Conservation (phyloP, 768 basidiomycete species). For the Lactifluus volemus region DNA sequence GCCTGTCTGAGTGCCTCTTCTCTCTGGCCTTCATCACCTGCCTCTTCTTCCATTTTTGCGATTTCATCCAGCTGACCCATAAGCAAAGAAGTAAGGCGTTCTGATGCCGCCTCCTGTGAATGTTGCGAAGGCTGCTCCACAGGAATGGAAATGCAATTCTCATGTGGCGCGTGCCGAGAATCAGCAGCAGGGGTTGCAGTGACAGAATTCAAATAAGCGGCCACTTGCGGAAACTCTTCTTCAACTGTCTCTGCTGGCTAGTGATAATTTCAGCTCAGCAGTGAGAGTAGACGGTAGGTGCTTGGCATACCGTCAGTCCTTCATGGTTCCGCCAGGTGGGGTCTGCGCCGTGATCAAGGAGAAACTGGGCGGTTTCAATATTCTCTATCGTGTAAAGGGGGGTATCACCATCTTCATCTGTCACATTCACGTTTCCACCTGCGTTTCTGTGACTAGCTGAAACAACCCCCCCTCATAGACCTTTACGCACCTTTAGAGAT, state of each 20-base stretch:
- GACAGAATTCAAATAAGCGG: slow-evolving; percentile 45
- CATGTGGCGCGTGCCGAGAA: slow-evolving; percentile 16
- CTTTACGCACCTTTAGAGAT: slow-evolving; percentile 49
- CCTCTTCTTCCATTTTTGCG: slow-evolving; percentile 46
- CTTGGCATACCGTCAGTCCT: slow-evolving; percentile 59
- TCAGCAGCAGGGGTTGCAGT: slow-evolving; percentile 21
- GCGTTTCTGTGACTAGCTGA: slow-evolving; percentile 1
- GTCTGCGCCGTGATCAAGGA: slow-evolving; percentile 70
- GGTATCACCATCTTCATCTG: slow-evolving; percentile 84
- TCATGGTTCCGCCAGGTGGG: slow-evolving; percentile 56
- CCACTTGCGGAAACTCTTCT: slow-evolving; percentile 64
- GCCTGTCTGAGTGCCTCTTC: slow-evolving; percentile 47
- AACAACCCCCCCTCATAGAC: not conserved
- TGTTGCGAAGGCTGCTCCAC: slow-evolving; percentile 47
- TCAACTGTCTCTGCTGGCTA: slow-evolving; percentile 64
- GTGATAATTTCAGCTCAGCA: slow-evolving; percentile 10
- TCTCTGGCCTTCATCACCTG: slow-evolving; percentile 54
- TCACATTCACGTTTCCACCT: slow-evolving; percentile 85
- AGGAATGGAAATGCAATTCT: slow-evolving; percentile 2
- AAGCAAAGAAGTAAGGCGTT: slow-evolving; percentile 56
- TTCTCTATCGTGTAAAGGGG: slow-evolving; percentile 87
- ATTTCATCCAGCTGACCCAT: slow-evolving; percentile 60
- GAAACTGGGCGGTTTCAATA: slow-evolving; percentile 64
- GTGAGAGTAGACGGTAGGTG: not conserved
- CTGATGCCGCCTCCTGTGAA: slow-evolving; percentile 59